Base-by-base conservation (phyloP, 495 filamentous ascomycete species). In the Podospora pseudoanserina region DNA sequence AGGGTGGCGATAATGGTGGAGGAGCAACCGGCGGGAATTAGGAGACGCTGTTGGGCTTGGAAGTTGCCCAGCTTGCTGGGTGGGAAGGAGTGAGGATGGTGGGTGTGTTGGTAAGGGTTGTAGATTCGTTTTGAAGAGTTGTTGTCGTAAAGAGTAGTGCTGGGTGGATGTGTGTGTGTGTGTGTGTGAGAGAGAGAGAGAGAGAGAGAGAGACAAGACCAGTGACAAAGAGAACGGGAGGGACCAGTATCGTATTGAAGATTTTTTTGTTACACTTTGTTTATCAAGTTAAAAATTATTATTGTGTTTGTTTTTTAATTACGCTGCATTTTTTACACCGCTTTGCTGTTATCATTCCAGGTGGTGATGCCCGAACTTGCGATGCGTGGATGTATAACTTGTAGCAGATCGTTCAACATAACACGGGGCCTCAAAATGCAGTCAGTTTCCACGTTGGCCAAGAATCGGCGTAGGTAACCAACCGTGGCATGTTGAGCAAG, bases 1-100 rank as follows among this genome's bases (percentile, higher is more conserved):
- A 87, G 66, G 68, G 69, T 55, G 39, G 44, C 19, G 65, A 67
- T 64, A 64, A 65, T 27, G 60, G 16, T 55, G 59, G 59, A 39
- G 39, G 13, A 5, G 30, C 44, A 19, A 44, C 64, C 4, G 62
- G 69, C 44, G 71, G 73, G 68, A 75, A 73, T 57, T 75, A 75
- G 73, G 71, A 73, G 61, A 67, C 69, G 66, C 62, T 68, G 58
- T 5, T 68, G 58, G 69, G 63, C 23, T 27, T 71, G 63, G 65
- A 62, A 27, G 2, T 66, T 30, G 63, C 58, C 15, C 44, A 39
- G 49, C 53, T 66, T 32, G 58, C 4, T 19, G 9, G 23, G 20
- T 63, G 62, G 19, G 68, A 67, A 11, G 9, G 63, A 34, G 55
- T 67, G 27, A 63, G 65, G 13, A 66, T 70, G 57, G 54, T 67